Percentiles rank a stretch among this genome's conserved stretches.
Conservation (phyloP, 192 early-diverging fungal genomes). For the Entomortierella chlamydospora region DNA sequence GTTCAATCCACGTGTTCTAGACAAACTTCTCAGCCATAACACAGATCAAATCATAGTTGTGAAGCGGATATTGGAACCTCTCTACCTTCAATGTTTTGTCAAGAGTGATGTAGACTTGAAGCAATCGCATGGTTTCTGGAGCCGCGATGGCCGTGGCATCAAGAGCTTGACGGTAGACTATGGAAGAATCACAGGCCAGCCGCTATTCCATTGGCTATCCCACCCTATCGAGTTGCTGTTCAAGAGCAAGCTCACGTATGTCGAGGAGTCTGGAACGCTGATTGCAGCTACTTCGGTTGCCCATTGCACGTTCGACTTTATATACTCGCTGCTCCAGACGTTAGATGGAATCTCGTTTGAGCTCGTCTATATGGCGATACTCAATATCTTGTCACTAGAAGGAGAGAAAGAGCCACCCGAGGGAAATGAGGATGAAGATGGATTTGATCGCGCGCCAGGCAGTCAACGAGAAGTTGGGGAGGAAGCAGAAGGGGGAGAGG, state of each 20-base stretch:
- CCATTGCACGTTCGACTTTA: conserved; percentile 38
- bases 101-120: conserved; percentile 22
- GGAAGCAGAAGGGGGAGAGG: conserved; percentile 46
- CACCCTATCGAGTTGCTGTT: conserved; percentile 45
- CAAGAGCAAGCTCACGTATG: conserved; percentile 42
- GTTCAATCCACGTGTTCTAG: conserved; percentile 38
- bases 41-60: conserved; percentile 31
- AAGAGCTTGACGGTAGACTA: conserved; percentile 33
- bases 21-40: conserved; percentile 44
- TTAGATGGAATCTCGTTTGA: conserved; percentile 50
- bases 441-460: too few species aligned
- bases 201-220: conserved; percentile 52
- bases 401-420: conserved; percentile 35
- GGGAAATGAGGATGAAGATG: conserved; percentile 12
- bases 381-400: conserved; percentile 38
- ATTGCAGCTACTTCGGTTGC: conserved; percentile 46
- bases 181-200: conserved; percentile 42
- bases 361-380: conserved; percentile 38
- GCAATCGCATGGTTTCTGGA: conserved; percentile 35
- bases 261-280: conserved; percentile 46
- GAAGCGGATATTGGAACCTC: conserved; percentile 35
- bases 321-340: conserved; percentile 46
- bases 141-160: conserved; percentile 46
- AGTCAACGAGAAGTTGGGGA: conserved; percentile 3
- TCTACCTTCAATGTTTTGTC: conserved; percentile 45